These are phyloP conservation scores for Globisporangium nodosum DNA, from an alignment of 352 stramenopile species.

Conservation along the genomic window DNA sequence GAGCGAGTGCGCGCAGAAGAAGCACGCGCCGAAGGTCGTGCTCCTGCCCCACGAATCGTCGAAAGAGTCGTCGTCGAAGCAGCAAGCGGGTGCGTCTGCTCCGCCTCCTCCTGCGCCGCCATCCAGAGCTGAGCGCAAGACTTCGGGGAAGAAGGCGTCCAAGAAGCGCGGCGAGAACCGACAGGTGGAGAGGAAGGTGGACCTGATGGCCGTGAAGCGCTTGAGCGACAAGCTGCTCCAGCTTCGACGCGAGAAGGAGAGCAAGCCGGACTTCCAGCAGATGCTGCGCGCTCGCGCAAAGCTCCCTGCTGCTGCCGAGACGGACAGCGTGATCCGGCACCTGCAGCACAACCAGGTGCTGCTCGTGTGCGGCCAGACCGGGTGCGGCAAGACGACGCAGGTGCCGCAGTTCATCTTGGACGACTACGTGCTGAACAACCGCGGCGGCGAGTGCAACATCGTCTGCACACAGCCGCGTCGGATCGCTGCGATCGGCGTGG, in stretches of 20 bases:
- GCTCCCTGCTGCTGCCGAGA: slow-evolving; percentile 58
- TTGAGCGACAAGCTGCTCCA: slow-evolving; percentile 45
- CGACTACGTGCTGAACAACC: slow-evolving; percentile 78
- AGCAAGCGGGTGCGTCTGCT: too few relatives aligned
- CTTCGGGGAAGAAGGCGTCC: slow-evolving; percentile 14
- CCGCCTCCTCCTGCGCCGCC: neutral
- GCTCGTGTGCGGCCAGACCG: slow-evolving; percentile 94
- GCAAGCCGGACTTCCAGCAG: slow-evolving; percentile 37
- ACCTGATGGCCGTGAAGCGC: slow-evolving; percentile 30
- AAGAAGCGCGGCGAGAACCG: slow-evolving; percentile 12
- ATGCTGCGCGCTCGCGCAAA: slow-evolving; percentile 49
- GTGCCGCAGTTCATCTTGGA: slow-evolving; percentile 98
- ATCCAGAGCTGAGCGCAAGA: slow-evolving; percentile 10
- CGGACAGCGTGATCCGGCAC: slow-evolving; percentile 47
- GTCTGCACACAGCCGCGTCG: slow-evolving; percentile 94
- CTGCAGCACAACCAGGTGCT: slow-evolving; percentile 83
- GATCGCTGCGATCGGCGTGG: slow-evolving; percentile 96
- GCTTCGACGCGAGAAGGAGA: slow-evolving; percentile 32
- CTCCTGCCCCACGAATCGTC: slow-evolving; percentile 18
- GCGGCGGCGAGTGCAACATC: slow-evolving; percentile 91
- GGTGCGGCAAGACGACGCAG: slow-evolving; percentile 95
- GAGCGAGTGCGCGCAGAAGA: slow-evolving; percentile 22
- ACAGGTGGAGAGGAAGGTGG: slow-evolving; percentile 14
- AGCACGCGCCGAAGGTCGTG: slow-evolving; percentile 25
- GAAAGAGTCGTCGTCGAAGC: neutral